Conservation (phyloP, 2,329 filamentous ascomycete species). For the Proliferodiscus dingleyae region DNA sequence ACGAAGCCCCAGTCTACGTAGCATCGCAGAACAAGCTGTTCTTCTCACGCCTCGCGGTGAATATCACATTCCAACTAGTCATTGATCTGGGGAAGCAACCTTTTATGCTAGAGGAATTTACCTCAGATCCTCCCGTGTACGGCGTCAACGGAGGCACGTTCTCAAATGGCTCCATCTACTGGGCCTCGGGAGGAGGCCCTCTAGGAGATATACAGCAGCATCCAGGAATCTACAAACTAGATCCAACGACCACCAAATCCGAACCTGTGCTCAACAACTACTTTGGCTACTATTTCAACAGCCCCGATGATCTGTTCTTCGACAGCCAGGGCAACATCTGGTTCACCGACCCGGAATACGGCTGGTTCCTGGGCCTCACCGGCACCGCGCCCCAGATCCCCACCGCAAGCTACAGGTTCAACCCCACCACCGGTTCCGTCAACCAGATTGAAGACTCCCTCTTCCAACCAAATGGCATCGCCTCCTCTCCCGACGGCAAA, state of each 20-base stretch:
- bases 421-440: conserved; percentile 30
- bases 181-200: conserved; percentile 17
- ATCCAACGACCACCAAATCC: conserved; percentile 21
- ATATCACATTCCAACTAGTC: conserved; percentile 30
- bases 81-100: conserved; percentile 17
- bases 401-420: conserved; percentile 36
- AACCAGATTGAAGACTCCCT: conserved; percentile 36
- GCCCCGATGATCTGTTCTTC: conserved; percentile 35
- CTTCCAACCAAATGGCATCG: conserved; percentile 38
- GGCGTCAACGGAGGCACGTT: conserved; percentile 34
- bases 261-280: conserved; percentile 30
- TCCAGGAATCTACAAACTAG: conserved; percentile 7
- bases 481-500: conserved; percentile 33
- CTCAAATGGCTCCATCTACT: conserved; percentile 31
- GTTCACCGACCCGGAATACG: conserved; percentile 37
- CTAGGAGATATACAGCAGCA: conserved; percentile 24
- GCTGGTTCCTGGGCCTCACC: conserved; percentile 31
- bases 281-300: conserved; percentile 33
- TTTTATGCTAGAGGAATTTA: conserved; percentile 32
- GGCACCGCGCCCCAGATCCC: conserved; percentile 32
- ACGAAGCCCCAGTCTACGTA: conserved; percentile 39
- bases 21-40: conserved; percentile 37
- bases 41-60: conserved; percentile 34
- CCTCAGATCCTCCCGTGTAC: conserved; percentile 38
- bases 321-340: conserved; percentile 33